These are phyloP conservation scores for Amphirosellinia nigrospora DNA, from an alignment of 495 filamentous ascomycete species.

Conservation along the genomic window DNA sequence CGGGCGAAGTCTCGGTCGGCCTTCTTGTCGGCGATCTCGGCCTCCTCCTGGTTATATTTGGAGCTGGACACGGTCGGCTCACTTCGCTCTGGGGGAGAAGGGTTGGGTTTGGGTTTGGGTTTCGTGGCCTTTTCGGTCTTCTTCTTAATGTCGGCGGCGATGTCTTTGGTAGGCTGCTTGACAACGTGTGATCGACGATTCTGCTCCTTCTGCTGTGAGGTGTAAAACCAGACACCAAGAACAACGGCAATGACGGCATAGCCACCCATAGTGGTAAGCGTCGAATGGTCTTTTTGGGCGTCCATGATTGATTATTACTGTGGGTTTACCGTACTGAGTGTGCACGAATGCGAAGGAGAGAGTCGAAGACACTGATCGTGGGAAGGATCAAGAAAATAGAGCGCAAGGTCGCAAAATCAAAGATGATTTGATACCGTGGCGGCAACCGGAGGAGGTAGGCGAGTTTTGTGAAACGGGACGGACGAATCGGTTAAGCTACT, in stretches of 20 bases:
- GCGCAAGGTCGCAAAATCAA: constrained; percentile 1
- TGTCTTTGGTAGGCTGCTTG: constrained; percentile 44
- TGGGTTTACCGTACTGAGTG: background rate
- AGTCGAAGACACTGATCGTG: background rate
- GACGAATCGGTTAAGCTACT: constrained; percentile 3
- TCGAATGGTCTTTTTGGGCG: constrained; percentile 38
- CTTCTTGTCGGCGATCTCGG: constrained; percentile 54
- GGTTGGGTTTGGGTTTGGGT: constrained; percentile 39
- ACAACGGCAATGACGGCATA: constrained; percentile 65
- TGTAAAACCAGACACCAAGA: constrained; percentile 45
- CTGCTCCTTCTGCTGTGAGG: constrained; percentile 46
- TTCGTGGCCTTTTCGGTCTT: constrained; percentile 39
- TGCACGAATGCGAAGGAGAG: background rate
- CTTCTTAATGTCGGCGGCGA: constrained; percentile 35
- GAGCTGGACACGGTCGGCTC: constrained; percentile 26
- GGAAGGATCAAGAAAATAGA: background rate
- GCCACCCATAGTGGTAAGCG: constrained; percentile 52
- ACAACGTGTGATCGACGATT: constrained; percentile 39
- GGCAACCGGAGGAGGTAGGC: background rate
- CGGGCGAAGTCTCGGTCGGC: constrained; percentile 76
- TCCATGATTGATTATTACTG: constrained; percentile 45
- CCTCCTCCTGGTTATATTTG: constrained; percentile 35
- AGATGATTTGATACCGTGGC: constrained; percentile 1
- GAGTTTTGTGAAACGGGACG: constrained; percentile 3
- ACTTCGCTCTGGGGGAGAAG: constrained; percentile 28